Evolutionary conservation across 768 basidiomycete genomes (phyloP).

Genomic region (Mycena sanguinolenta): DNA sequence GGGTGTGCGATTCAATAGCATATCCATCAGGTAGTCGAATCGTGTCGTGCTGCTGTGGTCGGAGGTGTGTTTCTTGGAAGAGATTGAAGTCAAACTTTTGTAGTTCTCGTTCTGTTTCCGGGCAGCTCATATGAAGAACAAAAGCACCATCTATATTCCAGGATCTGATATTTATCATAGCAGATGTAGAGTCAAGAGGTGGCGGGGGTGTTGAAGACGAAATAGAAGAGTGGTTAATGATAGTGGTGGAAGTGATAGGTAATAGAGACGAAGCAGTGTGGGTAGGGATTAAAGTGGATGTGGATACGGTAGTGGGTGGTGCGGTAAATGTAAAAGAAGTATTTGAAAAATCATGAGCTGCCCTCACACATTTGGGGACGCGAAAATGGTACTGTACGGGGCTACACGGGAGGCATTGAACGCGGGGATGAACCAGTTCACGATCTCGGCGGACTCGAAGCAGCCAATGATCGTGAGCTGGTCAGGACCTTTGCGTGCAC

Average conservation of each 20-base stretch:
- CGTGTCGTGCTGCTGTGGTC: neutral
- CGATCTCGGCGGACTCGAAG: neutral
- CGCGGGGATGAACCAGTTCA: neutral
- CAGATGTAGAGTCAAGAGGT: neutral
- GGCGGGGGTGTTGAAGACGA: neutral
- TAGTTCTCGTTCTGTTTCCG: neutral
- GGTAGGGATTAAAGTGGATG: neutral
- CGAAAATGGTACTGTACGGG: neutral
- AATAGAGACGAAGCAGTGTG: neutral
- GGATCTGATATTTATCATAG: neutral
- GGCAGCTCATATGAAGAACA: neutral
- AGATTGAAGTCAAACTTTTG: neutral
- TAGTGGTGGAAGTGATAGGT: neutral
- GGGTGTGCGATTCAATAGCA: neutral
- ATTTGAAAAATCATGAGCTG: neutral
- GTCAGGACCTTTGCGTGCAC: neutral
- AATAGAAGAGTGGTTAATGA: neutral
- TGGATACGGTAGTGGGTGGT: neutral
- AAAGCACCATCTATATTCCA: conserved; percentile 3
- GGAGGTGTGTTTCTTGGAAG: neutral
- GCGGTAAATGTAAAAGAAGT: neutral
- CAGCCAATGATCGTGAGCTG: neutral
- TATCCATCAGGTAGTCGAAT: neutral
- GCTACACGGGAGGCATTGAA: neutral
- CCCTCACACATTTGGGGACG: neutral